Evolutionary conservation across 768 basidiomycete species (phyloP).

Genomic region (Rhizopogon sp.): DNA sequence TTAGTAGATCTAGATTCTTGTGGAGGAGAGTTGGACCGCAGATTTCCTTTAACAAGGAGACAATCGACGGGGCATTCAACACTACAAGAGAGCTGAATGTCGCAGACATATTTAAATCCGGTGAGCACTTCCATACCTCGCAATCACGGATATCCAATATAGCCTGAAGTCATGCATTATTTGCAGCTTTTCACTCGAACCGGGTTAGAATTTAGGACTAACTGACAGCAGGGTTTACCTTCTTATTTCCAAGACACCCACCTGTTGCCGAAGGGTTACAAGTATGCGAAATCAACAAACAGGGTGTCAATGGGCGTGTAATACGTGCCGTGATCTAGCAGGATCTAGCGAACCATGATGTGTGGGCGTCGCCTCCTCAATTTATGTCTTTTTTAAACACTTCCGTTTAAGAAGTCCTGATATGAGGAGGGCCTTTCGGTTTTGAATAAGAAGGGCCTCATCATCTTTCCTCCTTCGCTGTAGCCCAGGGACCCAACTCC

Average conservation of each 20-base stretch:
- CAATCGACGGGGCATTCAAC: constrained; percentile 5
- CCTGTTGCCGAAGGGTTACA: constrained; percentile 8
- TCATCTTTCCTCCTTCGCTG: constrained; percentile 3
- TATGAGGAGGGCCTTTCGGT: constrained; percentile 10
- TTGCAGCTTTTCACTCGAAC: constrained; percentile 6
- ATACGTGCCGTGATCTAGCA: constrained; percentile 27
- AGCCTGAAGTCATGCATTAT: constrained; percentile 8
- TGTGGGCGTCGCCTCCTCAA: constrained; percentile 18
- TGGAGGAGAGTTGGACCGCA: neutral
- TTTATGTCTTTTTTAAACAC: constrained; percentile 21
- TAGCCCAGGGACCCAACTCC: constrained; percentile 11
- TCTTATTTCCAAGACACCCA: constrained; percentile 10
- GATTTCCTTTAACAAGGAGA: no score
- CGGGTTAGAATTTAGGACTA: constrained; percentile 13
- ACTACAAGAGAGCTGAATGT: constrained; percentile 9
- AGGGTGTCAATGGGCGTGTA: constrained; percentile 28
- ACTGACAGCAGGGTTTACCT: constrained; percentile 13
- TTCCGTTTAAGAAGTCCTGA: constrained; percentile 17
- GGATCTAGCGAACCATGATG: constrained; percentile 23
- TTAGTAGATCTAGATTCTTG: constrained; percentile 2
- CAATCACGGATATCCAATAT: constrained; percentile 5
- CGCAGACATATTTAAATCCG: neutral
- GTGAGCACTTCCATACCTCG: neutral
- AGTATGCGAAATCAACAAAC: constrained; percentile 18
- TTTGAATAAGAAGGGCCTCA: constrained; percentile 26